phyloP scores from a whole-genome alignment of 129 eudicot species.

The Tagetes patula region DNA sequence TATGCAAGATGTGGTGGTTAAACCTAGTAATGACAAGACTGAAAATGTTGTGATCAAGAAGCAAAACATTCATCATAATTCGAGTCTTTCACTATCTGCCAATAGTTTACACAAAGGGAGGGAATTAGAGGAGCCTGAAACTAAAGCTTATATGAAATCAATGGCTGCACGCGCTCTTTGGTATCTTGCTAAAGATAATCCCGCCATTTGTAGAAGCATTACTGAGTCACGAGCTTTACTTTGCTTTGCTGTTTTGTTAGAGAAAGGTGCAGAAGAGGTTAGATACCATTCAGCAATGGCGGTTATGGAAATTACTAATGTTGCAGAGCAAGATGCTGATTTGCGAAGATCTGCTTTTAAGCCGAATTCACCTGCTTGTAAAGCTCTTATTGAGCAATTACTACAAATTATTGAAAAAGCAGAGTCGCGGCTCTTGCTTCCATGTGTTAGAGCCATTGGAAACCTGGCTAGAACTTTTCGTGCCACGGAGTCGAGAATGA shows the following conservation, averaged over 20 bases:
- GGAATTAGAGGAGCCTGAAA: slow-evolving; percentile 45
- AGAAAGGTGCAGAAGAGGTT: slow-evolving; percentile 49
- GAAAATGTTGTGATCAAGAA: slow-evolving; percentile 28
- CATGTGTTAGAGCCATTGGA: slow-evolving; percentile 41
- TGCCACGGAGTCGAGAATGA: slow-evolving; percentile 46
- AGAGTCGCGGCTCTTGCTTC: slow-evolving; percentile 37
- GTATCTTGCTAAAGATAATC: slow-evolving; percentile 41
- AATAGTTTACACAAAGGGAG: slow-evolving; percentile 41
- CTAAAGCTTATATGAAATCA: slow-evolving; percentile 44
- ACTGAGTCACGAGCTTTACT: slow-evolving; percentile 52
- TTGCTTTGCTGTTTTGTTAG: slow-evolving; percentile 48
- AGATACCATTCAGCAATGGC: slow-evolving; percentile 51
- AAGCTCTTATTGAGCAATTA: slow-evolving; percentile 43
- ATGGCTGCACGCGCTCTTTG: slow-evolving; percentile 53
- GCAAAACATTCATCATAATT: slow-evolving; percentile 32
- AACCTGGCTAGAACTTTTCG: slow-evolving; percentile 47
- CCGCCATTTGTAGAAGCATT: slow-evolving; percentile 43
- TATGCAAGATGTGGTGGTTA: slow-evolving; percentile 25
- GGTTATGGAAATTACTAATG: slow-evolving; percentile 47
- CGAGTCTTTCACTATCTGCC: slow-evolving; percentile 23
- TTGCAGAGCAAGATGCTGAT: slow-evolving; percentile 46
- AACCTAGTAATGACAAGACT: slow-evolving; percentile 23
- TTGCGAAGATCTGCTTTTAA: slow-evolving; percentile 46
- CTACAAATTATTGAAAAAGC: slow-evolving; percentile 40
- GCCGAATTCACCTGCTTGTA: slow-evolving; percentile 48